These are phyloP conservation scores for Carallia pectinifolia DNA, from an alignment of 345 rosid genomes.

Conservation along the genomic window DNA sequence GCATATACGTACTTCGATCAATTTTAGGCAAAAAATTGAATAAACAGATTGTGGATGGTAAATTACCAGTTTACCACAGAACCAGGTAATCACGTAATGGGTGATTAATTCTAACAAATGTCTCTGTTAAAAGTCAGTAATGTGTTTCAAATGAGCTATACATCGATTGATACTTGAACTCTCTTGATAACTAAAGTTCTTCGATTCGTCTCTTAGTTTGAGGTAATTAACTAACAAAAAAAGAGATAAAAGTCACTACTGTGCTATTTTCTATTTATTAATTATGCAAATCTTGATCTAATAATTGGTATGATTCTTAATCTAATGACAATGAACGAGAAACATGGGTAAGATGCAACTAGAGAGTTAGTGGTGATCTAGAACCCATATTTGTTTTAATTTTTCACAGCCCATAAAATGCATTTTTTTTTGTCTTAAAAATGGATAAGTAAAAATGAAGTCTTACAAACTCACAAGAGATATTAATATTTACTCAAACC, in stretches of 20 bases:
- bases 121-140: background rate
- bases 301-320: background rate
- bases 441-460: too few species aligned
- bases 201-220: too few species aligned
- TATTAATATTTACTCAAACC: too few species aligned
- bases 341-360: conserved; percentile 2
- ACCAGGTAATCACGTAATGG: background rate
- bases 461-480: too few species aligned
- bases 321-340: conserved; percentile 4
- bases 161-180: too few species aligned
- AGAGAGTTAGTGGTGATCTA: conserved; percentile 9
- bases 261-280: background rate
- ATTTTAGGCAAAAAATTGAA: too few species aligned
- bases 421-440: too few species aligned
- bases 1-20: too few species aligned
- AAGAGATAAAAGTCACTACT: too few species aligned
- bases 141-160: background rate
- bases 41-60: background rate
- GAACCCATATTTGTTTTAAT: background rate
- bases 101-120: background rate
- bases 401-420: background rate
- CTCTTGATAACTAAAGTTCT: too few species aligned
- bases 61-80: background rate
- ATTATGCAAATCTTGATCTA: background rate
- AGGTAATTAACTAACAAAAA: too few species aligned